These are phyloP conservation scores for Apiotrichum akiyoshidainum DNA, from an alignment of 1,284 basidiomycete species.

Conservation along the genomic window DNA sequence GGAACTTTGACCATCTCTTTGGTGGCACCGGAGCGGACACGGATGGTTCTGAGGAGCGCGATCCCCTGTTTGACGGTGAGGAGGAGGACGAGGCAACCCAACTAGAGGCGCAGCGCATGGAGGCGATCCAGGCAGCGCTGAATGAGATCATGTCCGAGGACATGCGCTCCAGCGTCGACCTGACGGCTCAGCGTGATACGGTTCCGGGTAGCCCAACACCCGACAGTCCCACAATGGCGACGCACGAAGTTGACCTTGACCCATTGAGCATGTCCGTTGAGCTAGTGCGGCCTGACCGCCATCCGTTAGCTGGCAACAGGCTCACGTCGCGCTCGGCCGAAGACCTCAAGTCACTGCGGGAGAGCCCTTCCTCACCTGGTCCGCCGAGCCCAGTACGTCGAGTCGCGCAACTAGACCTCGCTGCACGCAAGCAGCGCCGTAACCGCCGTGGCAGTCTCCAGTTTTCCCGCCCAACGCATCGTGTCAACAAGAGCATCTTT, in stretches of 20 bases:
- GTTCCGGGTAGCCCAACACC: neutral
- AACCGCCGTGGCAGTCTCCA: constrained; percentile 10
- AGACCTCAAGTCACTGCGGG: constrained; percentile 22
- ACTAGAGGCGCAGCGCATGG: constrained; percentile 64
- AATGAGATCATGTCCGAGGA: constrained; percentile 88
- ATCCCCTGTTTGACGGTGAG: constrained; percentile 35
- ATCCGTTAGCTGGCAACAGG: constrained; percentile 15
- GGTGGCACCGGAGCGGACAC: constrained; percentile 16
- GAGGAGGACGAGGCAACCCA: constrained; percentile 46
- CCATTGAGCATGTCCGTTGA: constrained; percentile 13
- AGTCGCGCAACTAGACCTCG: neutral
- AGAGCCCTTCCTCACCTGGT: neutral
- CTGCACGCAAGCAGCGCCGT: neutral
- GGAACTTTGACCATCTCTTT: constrained; percentile 45
- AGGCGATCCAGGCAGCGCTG: constrained; percentile 87
- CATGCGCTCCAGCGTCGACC: constrained; percentile 48
- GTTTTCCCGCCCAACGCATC: neutral
- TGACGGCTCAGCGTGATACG: neutral
- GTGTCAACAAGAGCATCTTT: constrained; percentile 32
- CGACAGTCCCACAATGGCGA: neutral
- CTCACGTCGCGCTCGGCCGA: constrained; percentile 37
- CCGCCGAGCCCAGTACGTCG: constrained; percentile 7
- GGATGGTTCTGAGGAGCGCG: constrained; percentile 59
- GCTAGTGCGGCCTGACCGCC: neutral
- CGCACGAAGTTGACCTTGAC: neutral